phyloP scores from a whole-genome alignment of 345 rosid species.

The Populus tremula region DNA sequence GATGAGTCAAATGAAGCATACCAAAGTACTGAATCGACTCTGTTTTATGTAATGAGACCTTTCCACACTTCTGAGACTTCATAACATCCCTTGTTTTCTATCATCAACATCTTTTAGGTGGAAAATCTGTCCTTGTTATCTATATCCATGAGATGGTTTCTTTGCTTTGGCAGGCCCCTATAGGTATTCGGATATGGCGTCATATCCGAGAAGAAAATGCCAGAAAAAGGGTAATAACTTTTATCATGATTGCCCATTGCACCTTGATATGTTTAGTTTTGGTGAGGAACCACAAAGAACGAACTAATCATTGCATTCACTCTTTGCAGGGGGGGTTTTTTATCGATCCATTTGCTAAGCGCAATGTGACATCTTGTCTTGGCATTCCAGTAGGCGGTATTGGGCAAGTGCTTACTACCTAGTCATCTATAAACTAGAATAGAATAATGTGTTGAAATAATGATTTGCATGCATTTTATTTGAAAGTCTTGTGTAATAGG shows the following conservation, averaged over 20 bases:
- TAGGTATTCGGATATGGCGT: conserved; percentile 69
- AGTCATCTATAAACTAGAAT: not conserved
- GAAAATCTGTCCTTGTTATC: not conserved
- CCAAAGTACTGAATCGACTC: too few species aligned
- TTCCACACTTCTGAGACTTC: not conserved
- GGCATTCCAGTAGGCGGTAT: conserved; percentile 86
- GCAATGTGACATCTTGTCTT: conserved; percentile 52
- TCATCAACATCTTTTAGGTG: not conserved
- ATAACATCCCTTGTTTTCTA: not conserved
- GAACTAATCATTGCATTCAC: not conserved
- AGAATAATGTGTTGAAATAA: not conserved
- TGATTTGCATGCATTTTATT: not conserved
- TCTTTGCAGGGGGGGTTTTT: conserved; percentile 42
- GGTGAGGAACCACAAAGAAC: not conserved
- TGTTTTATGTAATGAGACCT: too few species aligned
- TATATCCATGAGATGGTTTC: conserved; percentile 3
- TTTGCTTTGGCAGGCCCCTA: conserved; percentile 64
- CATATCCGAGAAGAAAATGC: conserved; percentile 51
- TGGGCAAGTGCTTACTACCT: conserved; percentile 49
- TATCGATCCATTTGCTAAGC: conserved; percentile 67
- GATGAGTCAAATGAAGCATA: too few species aligned
- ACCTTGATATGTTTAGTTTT: conserved; percentile 8
- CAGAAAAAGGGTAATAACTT: conserved; percentile 56
- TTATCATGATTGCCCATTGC: not conserved
- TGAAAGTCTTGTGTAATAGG: not conserved